phyloP scores from a whole-genome alignment of 805 yeast species.

The Candida manassasensis region DNA sequence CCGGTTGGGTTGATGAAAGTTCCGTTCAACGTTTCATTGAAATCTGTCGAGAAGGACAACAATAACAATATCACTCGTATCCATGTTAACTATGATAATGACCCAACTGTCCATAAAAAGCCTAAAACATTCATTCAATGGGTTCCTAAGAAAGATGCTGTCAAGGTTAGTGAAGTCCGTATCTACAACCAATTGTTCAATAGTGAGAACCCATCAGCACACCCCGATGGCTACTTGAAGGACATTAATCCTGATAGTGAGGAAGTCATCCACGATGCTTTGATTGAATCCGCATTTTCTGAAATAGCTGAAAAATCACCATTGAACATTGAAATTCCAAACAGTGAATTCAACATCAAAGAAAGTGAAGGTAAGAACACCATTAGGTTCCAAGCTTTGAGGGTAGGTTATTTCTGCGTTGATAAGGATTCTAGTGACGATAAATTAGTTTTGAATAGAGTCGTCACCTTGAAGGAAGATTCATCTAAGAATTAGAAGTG shows the following conservation, averaged over 20 bases:
- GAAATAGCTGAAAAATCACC: constrained; percentile 71
- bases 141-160: constrained; percentile 70
- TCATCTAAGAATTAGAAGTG: constrained; percentile 11
- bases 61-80: constrained; percentile 64
- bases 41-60: constrained; percentile 58
- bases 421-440: constrained; percentile 70
- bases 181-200: constrained; percentile 83
- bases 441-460: constrained; percentile 74
- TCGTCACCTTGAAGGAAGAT: constrained; percentile 82
- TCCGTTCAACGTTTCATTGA: constrained; percentile 74
- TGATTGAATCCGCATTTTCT: constrained; percentile 71
- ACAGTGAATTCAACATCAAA: constrained; percentile 63
- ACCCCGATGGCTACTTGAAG: constrained; percentile 82
- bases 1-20: constrained; percentile 93
- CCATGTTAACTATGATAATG: constrained; percentile 76
- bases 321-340: constrained; percentile 57
- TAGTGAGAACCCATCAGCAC: constrained; percentile 83
- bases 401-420: constrained; percentile 92
- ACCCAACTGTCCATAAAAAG: constrained; percentile 49
- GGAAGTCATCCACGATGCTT: constrained; percentile 55
- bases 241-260: constrained; percentile 83
- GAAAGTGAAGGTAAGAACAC: constrained; percentile 67
- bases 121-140: constrained; percentile 98
- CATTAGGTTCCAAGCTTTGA: constrained; percentile 95
- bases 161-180: constrained; percentile 69